Evolutionary conservation across 345 rosid genomes (phyloP).

Genomic region (Eucalyptus sideroxylon): DNA sequence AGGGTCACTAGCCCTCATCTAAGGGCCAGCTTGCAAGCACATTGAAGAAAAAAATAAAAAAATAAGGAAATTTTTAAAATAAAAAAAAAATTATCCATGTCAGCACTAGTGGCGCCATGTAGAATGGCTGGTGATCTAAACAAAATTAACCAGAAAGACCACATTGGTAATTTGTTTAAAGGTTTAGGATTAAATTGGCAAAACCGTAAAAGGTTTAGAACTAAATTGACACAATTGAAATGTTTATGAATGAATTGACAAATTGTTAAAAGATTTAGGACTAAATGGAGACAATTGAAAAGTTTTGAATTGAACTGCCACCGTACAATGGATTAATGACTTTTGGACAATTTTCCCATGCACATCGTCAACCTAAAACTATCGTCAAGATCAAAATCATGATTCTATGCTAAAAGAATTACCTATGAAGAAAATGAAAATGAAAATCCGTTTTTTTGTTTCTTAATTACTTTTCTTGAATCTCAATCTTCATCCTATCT

Average conservation of each 20-base stretch:
- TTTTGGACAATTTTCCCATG: background rate
- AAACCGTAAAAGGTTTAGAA: accelerated
- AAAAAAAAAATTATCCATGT: background rate
- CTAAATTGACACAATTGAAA: background rate
- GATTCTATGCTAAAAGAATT: too few species aligned
- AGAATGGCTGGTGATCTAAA: background rate
- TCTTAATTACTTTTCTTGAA: background rate
- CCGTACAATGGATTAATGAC: too few species aligned
- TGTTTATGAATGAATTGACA: background rate
- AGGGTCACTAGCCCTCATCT: too few species aligned
- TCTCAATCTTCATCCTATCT: too few species aligned
- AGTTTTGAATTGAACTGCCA: background rate
- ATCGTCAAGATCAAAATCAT: too few species aligned
- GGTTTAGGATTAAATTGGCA: background rate
- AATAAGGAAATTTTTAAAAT: background rate
- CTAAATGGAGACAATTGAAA: too few species aligned
- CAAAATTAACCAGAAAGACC: background rate
- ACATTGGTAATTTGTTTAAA: too few species aligned
- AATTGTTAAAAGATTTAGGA: too few species aligned
- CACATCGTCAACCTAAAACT: too few species aligned
- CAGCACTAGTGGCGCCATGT: accelerated
- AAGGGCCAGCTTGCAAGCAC: accelerated
- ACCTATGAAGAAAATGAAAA: background rate
- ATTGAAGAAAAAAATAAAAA: background rate
- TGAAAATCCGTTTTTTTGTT: background rate